Conservation (phyloP, 257 asterid genomes). For the Apocynum venetum region DNA sequence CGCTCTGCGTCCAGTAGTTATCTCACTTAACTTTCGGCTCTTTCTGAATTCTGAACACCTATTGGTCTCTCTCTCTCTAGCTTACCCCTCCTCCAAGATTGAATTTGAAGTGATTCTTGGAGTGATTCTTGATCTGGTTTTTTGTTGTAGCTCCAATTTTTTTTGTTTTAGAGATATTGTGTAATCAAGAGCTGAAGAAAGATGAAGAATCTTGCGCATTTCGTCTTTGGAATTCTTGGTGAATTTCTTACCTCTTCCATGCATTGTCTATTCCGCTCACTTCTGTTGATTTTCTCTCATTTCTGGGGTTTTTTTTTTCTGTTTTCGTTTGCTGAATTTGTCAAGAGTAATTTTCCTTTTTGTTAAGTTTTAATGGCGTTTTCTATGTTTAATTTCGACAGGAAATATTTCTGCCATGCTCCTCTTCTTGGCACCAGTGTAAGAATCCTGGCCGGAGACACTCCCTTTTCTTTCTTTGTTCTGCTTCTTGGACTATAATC, state of each 20-base stretch:
- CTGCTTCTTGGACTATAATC: neutral
- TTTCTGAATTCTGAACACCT: neutral
- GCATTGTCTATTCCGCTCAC: neutral
- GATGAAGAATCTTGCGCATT: slow-evolving; percentile 35
- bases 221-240: slow-evolving; percentile 65
- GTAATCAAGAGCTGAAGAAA: neutral
- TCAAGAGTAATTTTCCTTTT: too few species aligned
- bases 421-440: slow-evolving; percentile 86
- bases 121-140: neutral
- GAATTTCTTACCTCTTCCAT: slow-evolving; percentile 7
- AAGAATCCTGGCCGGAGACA: slow-evolving; percentile 22
- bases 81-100: neutral
- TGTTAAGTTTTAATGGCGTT: slow-evolving; percentile 1
- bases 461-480: slow-evolving; percentile 1
- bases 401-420: slow-evolving; percentile 78
- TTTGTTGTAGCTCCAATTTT: neutral
- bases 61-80: neutral
- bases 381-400: slow-evolving; percentile 22
- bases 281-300: neutral
- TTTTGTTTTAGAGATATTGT: too few species aligned
- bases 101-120: neutral
- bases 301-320: neutral
- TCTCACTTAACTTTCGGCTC: neutral
- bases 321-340: neutral
- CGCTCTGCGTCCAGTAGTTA: neutral